phyloP scores from a whole-genome alignment of 148 eudicot species.

The Cornus suecica region DNA sequence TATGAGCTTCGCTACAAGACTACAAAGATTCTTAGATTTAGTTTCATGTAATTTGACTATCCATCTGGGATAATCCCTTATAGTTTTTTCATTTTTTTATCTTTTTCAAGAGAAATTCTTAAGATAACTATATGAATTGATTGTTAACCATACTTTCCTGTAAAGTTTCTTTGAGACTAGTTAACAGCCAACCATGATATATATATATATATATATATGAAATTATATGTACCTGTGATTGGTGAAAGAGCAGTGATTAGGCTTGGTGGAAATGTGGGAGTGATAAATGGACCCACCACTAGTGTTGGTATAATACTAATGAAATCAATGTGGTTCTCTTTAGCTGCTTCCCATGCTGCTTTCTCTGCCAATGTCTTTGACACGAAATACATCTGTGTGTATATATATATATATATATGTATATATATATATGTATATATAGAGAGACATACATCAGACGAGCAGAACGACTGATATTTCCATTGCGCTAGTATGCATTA shows the following conservation, averaged over 20 bases:
- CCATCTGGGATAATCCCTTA: too few relatives aligned
- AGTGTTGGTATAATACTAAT: constrained; percentile 75
- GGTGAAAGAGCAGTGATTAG: constrained; percentile 82
- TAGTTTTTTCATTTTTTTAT: too few relatives aligned
- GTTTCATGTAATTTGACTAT: too few relatives aligned
- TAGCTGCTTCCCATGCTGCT: constrained; percentile 75
- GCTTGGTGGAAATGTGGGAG: constrained; percentile 77
- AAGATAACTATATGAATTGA: too few relatives aligned
- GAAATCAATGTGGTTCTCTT: constrained; percentile 76
- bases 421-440: neutral
- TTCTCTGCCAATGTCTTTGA: constrained; percentile 81
- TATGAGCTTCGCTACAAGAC: too few relatives aligned
- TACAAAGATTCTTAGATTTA: too few relatives aligned
- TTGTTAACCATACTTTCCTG: too few relatives aligned
- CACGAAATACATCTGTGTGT: constrained; percentile 78
- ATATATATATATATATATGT: neutral
- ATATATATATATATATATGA: neutral
- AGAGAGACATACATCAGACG: neutral
- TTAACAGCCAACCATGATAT: too few relatives aligned
- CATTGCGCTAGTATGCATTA: too few relatives aligned
- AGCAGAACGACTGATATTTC: neutral
- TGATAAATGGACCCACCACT: constrained; percentile 88
- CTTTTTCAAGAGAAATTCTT: too few relatives aligned
- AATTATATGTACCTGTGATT: constrained; percentile 48
- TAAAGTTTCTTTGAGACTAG: too few relatives aligned